Conservation (phyloP, 805 yeast species). For the Saturnispora saitoi region DNA sequence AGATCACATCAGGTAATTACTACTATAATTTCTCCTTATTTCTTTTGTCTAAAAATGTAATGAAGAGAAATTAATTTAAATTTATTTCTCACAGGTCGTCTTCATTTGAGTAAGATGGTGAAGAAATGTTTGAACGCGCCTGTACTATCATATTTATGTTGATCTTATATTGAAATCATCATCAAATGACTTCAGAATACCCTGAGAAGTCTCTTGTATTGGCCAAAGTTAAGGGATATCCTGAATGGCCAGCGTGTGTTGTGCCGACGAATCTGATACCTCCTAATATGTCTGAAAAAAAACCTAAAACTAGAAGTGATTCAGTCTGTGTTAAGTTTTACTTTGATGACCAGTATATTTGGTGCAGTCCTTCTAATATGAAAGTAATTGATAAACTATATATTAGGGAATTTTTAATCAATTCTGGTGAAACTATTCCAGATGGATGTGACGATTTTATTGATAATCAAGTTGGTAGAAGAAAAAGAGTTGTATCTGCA, state of each 20-base stretch:
- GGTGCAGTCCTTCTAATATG: conserved; percentile 51
- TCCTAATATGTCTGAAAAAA: conserved; percentile 38
- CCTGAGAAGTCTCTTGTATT: conserved; percentile 44
- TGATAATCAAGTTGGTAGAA: conserved; percentile 11
- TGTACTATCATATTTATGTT: background rate
- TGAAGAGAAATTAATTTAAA: too few species aligned
- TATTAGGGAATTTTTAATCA: conserved; percentile 29
- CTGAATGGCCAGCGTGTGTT: conserved; percentile 88
- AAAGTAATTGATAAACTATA: conserved; percentile 34
- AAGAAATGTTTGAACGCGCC: background rate
- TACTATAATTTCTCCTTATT: too few species aligned
- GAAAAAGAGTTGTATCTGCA: conserved; percentile 25
- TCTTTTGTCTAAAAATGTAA: too few species aligned
- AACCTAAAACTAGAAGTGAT: conserved; percentile 37
- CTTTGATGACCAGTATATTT: conserved; percentile 63
- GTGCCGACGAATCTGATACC: conserved; percentile 56
- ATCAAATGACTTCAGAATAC: background rate
- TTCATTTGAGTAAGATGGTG: background rate
- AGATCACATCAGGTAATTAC: too few species aligned
- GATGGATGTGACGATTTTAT: conserved; percentile 1
- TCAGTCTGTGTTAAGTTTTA: conserved; percentile 52
- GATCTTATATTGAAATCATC: background rate
- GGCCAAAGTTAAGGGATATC: conserved; percentile 79
- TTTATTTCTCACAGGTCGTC: background rate
- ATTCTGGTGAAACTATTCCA: conserved; percentile 27